phyloP scores from a whole-genome alignment of 164 flowering plant species.

The Kingdonia uniflora region DNA sequence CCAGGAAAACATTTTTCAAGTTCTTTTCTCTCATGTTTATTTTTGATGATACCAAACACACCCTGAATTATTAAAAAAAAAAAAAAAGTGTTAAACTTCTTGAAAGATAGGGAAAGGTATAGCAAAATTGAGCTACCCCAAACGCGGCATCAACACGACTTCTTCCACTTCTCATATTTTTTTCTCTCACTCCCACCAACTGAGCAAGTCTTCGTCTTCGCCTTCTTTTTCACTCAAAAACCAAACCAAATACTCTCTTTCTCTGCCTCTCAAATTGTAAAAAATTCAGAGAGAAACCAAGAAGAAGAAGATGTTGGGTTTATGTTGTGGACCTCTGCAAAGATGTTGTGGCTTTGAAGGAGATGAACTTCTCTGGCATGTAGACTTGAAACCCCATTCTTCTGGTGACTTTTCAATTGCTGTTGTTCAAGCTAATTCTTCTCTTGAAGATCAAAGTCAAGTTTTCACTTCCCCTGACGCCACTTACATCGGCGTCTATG shows the following conservation, averaged over 20 bases:
- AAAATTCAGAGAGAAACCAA: neutral
- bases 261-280: neutral
- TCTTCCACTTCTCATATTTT: neutral
- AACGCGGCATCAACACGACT: slow-evolving; percentile 16
- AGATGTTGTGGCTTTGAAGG: slow-evolving; percentile 28
- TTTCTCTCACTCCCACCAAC: neutral
- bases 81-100: no score
- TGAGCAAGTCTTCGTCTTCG: neutral
- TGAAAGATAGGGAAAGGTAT: no score
- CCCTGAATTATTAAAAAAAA: no score
- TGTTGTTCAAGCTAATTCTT: slow-evolving; percentile 49
- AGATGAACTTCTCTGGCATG: slow-evolving; percentile 40
- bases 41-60: no score
- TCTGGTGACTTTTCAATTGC: slow-evolving; percentile 57
- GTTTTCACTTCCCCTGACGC: slow-evolving; percentile 40
- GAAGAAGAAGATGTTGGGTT: slow-evolving; percentile 12
- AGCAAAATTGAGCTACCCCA: no score
- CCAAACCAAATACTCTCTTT: neutral
- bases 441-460: slow-evolving; percentile 49
- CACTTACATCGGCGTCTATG: slow-evolving; percentile 51
- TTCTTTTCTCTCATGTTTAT: no score
- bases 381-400: slow-evolving; percentile 40
- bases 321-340: slow-evolving; percentile 15
- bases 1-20: no score
- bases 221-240: neutral